Base-by-base conservation (phyloP, 805 yeast species). In the Saturnispora sanitii region DNA sequence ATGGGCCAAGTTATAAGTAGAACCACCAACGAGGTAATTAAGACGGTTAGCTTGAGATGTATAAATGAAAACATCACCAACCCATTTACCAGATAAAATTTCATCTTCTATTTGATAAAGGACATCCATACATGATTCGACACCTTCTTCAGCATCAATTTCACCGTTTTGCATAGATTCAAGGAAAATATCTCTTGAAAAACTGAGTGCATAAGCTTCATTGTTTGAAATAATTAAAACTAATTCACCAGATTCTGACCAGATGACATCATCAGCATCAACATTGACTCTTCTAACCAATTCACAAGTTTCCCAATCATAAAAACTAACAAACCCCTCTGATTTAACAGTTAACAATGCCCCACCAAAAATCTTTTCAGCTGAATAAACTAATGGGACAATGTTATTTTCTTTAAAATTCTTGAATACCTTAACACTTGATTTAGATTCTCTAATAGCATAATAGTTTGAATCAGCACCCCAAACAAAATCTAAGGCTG, bases 51-150 rank as follows among this genome's bases (percentile, higher is more conserved):
- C 71, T 16, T 77, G 56, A 2, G 96, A 86, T 13, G 96, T 85
- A 67, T 82, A 92, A 40, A 92, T 76, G 60, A 90, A 88, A 35
- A 92, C 96, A 66, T 92, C 97, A 50, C 97, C 98, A 53, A 88
- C 87, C 87, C 96, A 92, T 60, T 79, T 81, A 55, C 96, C 96
- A 22, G 94, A 80, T 45, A 83, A 76, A 29, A 90, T 75, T 16
- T 78, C 65, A 58, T 92, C 99, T 43, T 75, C 73, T 45, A 86
- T 73, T 46, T 94, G 95, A 54, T 80, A 75, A 43, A 85, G 67
- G 19, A 88, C 88, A 41, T 84, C 94, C 58, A 92, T 86, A 13
- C 90, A 75, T 29, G 74, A 81, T 55, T 83, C 96, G 28, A 82
- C 82, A 49, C 96, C 97, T 58, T 87, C 96, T 56, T 85, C 94